Evolutionary conservation across 2,329 filamentous ascomycete genomes (phyloP).

Genomic region (Stagonosporopsis rhizophila): DNA sequence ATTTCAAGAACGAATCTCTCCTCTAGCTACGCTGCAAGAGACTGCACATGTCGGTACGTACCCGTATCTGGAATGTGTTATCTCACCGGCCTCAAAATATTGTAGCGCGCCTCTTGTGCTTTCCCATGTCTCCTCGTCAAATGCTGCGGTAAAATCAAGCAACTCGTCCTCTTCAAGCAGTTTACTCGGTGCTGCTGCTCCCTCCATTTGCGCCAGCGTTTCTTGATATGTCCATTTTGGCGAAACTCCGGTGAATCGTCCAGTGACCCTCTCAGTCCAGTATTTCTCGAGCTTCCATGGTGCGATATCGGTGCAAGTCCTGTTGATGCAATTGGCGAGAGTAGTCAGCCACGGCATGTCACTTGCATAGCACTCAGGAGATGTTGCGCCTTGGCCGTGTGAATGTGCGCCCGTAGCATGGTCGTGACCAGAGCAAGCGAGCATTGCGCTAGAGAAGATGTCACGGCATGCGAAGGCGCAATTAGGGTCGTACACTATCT

Average conservation of each 20-base stretch:
- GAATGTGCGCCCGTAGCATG: slow-evolving; percentile 11
- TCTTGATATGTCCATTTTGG: slow-evolving; percentile 32
- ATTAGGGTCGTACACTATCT: slow-evolving; percentile 12
- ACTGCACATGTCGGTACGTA: background rate
- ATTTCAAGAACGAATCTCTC: background rate
- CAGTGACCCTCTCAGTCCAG: slow-evolving; percentile 23
- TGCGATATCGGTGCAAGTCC: slow-evolving; percentile 25
- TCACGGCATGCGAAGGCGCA: slow-evolving; percentile 35
- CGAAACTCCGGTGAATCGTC: slow-evolving; percentile 3
- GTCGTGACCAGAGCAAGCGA: slow-evolving; percentile 25
- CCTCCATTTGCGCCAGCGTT: slow-evolving; percentile 21
- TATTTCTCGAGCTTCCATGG: slow-evolving; percentile 31
- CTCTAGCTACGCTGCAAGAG: background rate
- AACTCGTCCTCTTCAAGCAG: slow-evolving; percentile 14
- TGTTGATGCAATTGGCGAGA: slow-evolving; percentile 40
- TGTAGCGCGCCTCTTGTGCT: slow-evolving; percentile 13
- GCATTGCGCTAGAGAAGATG: slow-evolving; percentile 20
- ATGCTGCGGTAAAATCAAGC: slow-evolving; percentile 23
- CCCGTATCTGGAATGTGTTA: slow-evolving; percentile 24
- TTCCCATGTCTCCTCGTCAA: slow-evolving; percentile 19
- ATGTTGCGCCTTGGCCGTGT: slow-evolving; percentile 18
- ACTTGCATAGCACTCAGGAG: slow-evolving; percentile 33
- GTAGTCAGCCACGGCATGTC: slow-evolving; percentile 38
- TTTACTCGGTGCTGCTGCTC: slow-evolving; percentile 8
- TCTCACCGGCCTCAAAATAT: slow-evolving; percentile 19